These are phyloP conservation scores for Neurospora terricola DNA, from an alignment of 495 filamentous ascomycete species.

Conservation along the genomic window DNA sequence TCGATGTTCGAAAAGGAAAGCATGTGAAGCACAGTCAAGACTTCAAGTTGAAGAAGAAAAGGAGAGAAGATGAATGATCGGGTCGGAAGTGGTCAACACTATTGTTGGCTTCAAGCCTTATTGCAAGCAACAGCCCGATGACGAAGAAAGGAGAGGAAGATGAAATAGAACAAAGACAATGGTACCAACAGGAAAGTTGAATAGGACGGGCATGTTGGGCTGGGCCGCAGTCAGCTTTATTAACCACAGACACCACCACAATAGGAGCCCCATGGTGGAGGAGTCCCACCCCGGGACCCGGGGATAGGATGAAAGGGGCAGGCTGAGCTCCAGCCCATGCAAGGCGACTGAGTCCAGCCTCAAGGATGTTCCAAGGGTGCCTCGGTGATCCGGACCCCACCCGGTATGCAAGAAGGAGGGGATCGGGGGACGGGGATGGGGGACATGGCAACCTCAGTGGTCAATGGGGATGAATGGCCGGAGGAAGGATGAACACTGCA, in stretches of 20 bases:
- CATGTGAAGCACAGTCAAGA: background rate
- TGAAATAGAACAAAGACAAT: background rate
- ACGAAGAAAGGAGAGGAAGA: background rate
- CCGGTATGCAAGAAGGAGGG: background rate
- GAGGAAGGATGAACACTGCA: background rate
- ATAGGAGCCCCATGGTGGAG: background rate
- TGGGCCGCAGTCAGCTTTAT: background rate
- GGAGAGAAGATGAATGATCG: background rate
- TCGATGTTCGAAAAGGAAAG: background rate
- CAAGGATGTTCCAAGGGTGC: background rate
- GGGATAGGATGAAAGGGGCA: background rate
- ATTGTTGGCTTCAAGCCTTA: background rate
- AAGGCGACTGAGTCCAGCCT: background rate
- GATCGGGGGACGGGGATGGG: background rate
- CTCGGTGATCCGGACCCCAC: background rate
- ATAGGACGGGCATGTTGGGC: background rate
- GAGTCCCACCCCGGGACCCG: background rate
- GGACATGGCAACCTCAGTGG: background rate
- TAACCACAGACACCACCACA: background rate
- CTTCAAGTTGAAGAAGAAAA: background rate
- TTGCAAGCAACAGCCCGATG: background rate
- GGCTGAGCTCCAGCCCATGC: background rate
- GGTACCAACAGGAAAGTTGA: background rate
- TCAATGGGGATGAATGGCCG: background rate
- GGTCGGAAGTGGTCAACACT: constrained; percentile 2